phyloP scores from a whole-genome alignment of 371 early-diverging fungal species.

The Mucor mucedo region DNA sequence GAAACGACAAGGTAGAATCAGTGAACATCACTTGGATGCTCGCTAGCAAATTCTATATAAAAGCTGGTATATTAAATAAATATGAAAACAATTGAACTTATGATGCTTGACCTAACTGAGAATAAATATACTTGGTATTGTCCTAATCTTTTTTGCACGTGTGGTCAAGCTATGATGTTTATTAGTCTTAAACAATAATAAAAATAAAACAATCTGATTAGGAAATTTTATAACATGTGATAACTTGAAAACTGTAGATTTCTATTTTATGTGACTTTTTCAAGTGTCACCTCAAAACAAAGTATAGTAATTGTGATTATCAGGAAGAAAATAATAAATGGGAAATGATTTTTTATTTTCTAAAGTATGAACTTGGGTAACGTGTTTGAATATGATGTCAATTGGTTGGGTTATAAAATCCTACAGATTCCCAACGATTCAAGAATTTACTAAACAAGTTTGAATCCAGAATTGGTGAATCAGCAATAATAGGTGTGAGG shows the following conservation, averaged over 20 bases:
- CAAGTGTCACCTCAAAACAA: neutral
- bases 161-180: neutral
- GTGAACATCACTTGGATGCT: no score
- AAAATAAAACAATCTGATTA: neutral
- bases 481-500: conserved; percentile 6
- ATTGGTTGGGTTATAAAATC: conserved; percentile 22
- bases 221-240: neutral
- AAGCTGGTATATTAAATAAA: no score
- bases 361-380: neutral
- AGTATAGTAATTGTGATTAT: neutral
- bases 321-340: neutral
- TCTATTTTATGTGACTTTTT: neutral
- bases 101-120: neutral
- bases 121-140: neutral
- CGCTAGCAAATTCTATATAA: no score
- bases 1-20: no score
- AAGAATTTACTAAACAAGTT: conserved; percentile 22
- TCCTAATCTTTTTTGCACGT: neutral
- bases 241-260: neutral
- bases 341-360: neutral
- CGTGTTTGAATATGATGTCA: neutral
- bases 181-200: neutral
- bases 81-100: no score
- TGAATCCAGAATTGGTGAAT: conserved; percentile 19
- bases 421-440: conserved; percentile 24